Base-by-base conservation (phyloP, 2,329 filamentous ascomycete species). In the Exophiala dermatitidis region DNA sequence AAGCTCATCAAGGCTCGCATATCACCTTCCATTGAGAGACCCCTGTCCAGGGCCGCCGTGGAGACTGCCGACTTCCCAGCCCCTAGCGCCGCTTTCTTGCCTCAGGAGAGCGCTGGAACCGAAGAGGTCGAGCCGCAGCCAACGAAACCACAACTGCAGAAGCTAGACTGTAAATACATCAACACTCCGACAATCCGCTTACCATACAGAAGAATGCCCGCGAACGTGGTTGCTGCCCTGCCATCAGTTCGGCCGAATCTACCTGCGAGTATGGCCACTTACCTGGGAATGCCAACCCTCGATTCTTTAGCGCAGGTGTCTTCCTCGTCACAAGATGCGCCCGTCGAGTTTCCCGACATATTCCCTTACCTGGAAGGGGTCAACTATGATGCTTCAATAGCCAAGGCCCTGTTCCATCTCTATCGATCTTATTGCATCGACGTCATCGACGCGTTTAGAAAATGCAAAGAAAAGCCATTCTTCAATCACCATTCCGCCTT, bases 361-460 rank as follows among this genome's bases (percentile, higher is more conserved):
- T 82, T 88, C 58, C 77, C 81, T 3, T 95, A 90, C 66, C 76
- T 95, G 2, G 53, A 50, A 19, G 58, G 54, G 1, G 72, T 74
- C 2, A 86, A 87, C 52, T 95, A 90, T 4, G 93, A 98, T 67
- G 76, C 80, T 0, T 91, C 97, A 65, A 86, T 90, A 5, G 90
- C 90, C 29, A 87, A 87, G 64, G 90, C 90, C 3, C 75, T 98
- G 26, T 82, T 83, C 36, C 90, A 91, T 3, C 77, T 97, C 28
- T 98, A 98, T 67, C 83, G 90, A 46, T 93, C 91, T 2, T 91
- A 97, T 67, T 95, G 90, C 68, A 96, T 93, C 9, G 96, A 90
- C 0, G 79, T 98, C 3, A 86, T 98, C 32, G 93, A 98, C 70
- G 91, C 89, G 63, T 90, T 98, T 57, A 86, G 93, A 31, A 97